These are phyloP conservation scores for Colletotrichum incanum DNA, from an alignment of 2,329 filamentous ascomycete species.

Conservation along the genomic window DNA sequence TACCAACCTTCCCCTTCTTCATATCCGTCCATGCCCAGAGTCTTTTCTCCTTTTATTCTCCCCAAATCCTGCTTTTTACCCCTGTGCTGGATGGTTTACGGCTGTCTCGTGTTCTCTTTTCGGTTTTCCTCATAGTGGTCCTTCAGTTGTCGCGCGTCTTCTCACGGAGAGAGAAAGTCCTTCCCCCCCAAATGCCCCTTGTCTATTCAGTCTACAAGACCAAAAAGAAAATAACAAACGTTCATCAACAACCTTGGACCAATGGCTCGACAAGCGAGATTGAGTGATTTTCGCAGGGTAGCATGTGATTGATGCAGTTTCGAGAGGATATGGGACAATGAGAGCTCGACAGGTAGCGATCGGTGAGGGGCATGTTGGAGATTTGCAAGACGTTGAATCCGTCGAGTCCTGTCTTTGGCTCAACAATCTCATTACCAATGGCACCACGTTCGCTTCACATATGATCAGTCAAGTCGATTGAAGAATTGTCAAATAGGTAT, in stretches of 20 bases:
- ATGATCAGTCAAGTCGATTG: not conserved
- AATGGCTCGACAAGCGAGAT: not conserved
- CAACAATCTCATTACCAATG: not conserved
- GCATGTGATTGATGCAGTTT: not conserved
- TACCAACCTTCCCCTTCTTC: slow-evolving; percentile 36
- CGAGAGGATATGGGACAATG: not conserved
- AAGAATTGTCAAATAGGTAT: slow-evolving; percentile 27
- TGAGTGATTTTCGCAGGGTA: not conserved
- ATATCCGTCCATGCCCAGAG: slow-evolving; percentile 34
- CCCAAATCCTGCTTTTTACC: slow-evolving; percentile 38
- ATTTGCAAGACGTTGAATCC: not conserved
- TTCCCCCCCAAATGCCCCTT: slow-evolving; percentile 41
- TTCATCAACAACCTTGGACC: slow-evolving; percentile 37
- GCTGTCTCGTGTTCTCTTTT: slow-evolving; percentile 44
- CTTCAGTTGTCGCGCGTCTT: slow-evolving; percentile 40
- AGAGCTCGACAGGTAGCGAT: not conserved
- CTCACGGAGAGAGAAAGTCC: slow-evolving; percentile 42
- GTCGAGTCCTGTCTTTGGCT: too few relatives aligned
- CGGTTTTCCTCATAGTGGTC: slow-evolving; percentile 43
- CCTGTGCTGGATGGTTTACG: slow-evolving; percentile 44
- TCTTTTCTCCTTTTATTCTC: slow-evolving; percentile 38
- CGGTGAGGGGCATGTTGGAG: not conserved
- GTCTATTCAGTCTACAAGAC: slow-evolving; percentile 44
- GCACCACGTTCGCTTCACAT: too few relatives aligned
- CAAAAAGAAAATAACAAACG: slow-evolving; percentile 44